These are phyloP conservation scores for Orbilia javanica DNA, from an alignment of 2,329 filamentous ascomycete species.

Conservation along the genomic window DNA sequence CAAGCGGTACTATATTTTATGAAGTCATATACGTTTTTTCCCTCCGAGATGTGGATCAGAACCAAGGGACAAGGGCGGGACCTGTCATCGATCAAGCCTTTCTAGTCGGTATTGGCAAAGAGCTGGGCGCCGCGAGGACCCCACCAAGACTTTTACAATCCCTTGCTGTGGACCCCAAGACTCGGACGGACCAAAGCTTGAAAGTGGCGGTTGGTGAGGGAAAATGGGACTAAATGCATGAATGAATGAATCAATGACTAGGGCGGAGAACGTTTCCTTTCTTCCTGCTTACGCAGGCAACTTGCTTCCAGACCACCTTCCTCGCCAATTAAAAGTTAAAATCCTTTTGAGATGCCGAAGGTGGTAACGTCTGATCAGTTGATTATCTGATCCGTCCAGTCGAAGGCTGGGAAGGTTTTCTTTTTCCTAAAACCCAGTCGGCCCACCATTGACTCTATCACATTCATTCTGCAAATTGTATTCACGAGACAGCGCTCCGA, in stretches of 20 bases:
- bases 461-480: slow-evolving; percentile 19
- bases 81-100: slow-evolving; percentile 40
- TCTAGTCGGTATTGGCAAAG: slow-evolving; percentile 47
- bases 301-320: slow-evolving; percentile 38
- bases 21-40: neutral
- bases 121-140: slow-evolving; percentile 26
- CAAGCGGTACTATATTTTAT: too few relatives aligned
- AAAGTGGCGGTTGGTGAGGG: neutral
- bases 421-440: slow-evolving; percentile 9
- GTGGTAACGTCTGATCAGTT: slow-evolving; percentile 45
- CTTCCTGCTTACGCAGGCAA: slow-evolving; percentile 33
- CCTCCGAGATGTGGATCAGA: neutral
- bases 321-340: slow-evolving; percentile 13
- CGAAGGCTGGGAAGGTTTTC: slow-evolving; percentile 24
- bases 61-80: neutral
- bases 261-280: slow-evolving; percentile 10
- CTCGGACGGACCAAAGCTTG: slow-evolving; percentile 20
- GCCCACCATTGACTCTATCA: slow-evolving; percentile 25
- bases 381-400: slow-evolving; percentile 53
- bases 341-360: slow-evolving; percentile 26
- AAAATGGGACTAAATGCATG: neutral
- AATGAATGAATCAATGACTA: neutral
- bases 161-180: slow-evolving; percentile 30
- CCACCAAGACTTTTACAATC: slow-evolving; percentile 35
- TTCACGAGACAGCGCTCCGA: slow-evolving; percentile 33